Evolutionary conservation across 805 yeast species (phyloP).

Genomic region (Starmerella apicola): DNA sequence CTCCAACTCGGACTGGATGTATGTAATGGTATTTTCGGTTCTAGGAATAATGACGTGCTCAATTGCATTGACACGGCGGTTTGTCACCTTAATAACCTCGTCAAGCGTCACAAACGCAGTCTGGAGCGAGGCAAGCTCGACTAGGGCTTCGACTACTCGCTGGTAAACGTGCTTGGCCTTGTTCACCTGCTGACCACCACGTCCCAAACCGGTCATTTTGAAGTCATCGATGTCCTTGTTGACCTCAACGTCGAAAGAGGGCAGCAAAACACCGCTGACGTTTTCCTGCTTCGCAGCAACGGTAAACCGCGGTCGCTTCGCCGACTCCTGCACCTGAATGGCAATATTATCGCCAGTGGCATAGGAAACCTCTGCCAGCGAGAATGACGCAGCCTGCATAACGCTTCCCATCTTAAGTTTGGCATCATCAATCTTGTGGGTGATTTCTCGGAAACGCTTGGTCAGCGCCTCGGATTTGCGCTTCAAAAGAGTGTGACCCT

Average conservation of each 20-base stretch:
- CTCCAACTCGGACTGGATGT: constrained; percentile 91
- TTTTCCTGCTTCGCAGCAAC: constrained; percentile 89
- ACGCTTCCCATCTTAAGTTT: constrained; percentile 96
- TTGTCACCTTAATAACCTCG: constrained; percentile 95
- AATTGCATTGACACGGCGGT: constrained; percentile 96
- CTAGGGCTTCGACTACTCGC: constrained; percentile 92
- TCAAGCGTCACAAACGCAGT: constrained; percentile 94
- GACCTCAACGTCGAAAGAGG: constrained; percentile 77
- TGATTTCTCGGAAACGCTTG: constrained; percentile 89
- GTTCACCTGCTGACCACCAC: constrained; percentile 98
- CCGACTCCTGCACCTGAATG: constrained; percentile 91
- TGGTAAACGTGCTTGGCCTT: constrained; percentile 88
- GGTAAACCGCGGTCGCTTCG: constrained; percentile 73
- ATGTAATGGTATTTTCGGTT: constrained; percentile 85
- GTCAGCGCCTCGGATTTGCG: constrained; percentile 96
- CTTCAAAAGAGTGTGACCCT: constrained; percentile 85
- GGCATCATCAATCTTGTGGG: constrained; percentile 85
- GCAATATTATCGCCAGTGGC: constrained; percentile 96
- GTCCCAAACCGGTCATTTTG: constrained; percentile 90
- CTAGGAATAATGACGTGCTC: constrained; percentile 97
- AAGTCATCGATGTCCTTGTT: constrained; percentile 84
- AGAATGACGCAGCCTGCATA: constrained; percentile 96
- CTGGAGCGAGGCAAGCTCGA: constrained; percentile 88
- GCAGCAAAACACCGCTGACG: constrained; percentile 89
- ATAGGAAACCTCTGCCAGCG: constrained; percentile 91